phyloP scores from a whole-genome alignment of 2,329 filamentous ascomycete genomes.

The Pestalotiopsis sp. region DNA sequence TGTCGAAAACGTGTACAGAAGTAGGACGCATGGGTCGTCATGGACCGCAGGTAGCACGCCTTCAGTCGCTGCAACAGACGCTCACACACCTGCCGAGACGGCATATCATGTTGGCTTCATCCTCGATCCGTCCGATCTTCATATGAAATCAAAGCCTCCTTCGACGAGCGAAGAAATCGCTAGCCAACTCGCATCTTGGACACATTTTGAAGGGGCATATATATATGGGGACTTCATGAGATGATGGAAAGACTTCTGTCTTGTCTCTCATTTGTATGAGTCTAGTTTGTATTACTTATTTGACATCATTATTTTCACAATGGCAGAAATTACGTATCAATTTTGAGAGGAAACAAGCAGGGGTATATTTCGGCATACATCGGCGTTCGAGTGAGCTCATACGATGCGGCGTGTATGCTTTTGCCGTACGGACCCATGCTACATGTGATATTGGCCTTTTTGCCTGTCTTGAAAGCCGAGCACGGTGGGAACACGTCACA shows the following conservation, averaged over 20 bases:
- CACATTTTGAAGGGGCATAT: conserved; percentile 12
- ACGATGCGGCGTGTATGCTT: no score
- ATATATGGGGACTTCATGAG: conserved; percentile 8
- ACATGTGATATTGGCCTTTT: no score
- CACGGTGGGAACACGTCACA: no score
- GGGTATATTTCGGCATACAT: no score
- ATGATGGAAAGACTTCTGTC: background rate
- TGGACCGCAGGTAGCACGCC: background rate
- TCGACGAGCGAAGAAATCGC: background rate
- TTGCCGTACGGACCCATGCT: no score
- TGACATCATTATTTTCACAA: no score
- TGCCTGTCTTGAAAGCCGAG: no score
- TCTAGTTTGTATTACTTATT: no score
- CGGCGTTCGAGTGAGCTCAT: no score
- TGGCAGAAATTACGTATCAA: no score
- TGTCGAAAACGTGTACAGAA: conserved; percentile 34
- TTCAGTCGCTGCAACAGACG: background rate
- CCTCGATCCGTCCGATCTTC: conserved; percentile 8
- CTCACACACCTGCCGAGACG: background rate
- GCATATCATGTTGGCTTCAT: conserved; percentile 21
- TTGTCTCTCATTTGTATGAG: no score
- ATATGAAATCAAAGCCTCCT: background rate
- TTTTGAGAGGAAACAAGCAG: no score
- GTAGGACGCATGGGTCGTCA: background rate
- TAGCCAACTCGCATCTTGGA: conserved; percentile 15